A percentile compares a stretch with the other conserved stretches of the same genome.
Conservation (phyloP, 2,329 filamentous ascomycete genomes). For the Mycosphaerella arachidis region DNA sequence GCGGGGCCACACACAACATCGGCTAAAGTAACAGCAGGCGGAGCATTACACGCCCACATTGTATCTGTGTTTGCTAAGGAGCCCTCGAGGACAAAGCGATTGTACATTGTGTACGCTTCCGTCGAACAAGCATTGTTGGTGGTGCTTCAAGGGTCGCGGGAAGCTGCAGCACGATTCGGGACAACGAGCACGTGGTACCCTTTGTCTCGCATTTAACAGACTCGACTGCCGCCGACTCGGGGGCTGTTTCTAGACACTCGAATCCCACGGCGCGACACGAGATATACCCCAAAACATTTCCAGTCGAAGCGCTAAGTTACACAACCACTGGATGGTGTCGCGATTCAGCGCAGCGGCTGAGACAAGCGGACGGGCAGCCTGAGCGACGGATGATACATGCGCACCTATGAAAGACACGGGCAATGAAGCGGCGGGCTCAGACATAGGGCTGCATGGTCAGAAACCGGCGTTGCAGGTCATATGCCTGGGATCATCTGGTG, state of each 20-base stretch:
- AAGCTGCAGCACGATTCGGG: neutral
- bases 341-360: slow-evolving; percentile 7
- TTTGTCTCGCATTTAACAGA: neutral
- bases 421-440: slow-evolving; percentile 31
- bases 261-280: neutral
- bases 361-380: slow-evolving; percentile 13
- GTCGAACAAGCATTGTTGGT: neutral
- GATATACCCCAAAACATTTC: neutral
- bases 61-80: neutral
- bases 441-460: slow-evolving; percentile 35
- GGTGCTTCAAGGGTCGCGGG: neutral
- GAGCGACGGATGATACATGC: slow-evolving; percentile 24
- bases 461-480: slow-evolving; percentile 44
- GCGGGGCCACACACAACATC: neutral
- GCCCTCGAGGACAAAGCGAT: neutral
- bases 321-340: neutral
- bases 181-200: neutral
- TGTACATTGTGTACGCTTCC: neutral
- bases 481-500: slow-evolving; percentile 71
- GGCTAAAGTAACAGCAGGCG: neutral
- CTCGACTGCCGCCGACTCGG: neutral
- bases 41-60: neutral
- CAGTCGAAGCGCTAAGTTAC: neutral
- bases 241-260: neutral
- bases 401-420: slow-evolving; percentile 39